Evolutionary conservation across 345 rosid species (phyloP), one percentile per base, ranked within the genome.

Genomic region (Populus pruinosa): DNA sequence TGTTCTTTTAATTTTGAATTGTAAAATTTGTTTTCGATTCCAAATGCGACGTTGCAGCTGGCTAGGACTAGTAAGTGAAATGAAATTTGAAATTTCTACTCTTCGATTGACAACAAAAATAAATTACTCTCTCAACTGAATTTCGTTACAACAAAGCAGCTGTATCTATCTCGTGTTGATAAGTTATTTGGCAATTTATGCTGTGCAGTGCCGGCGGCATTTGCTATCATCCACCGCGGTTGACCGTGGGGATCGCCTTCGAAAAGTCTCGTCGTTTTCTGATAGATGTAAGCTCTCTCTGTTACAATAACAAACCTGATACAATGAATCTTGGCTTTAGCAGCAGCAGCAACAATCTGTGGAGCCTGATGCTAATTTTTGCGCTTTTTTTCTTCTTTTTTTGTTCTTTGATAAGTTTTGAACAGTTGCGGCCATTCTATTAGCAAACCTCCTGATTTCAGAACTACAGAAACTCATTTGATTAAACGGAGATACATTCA

Each of bases 1-100:
- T 33, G 35, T 33, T 31, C 38, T 38, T n/a, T 71, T 17, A 5
- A 23, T 43, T 41, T 71, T n/a, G 73, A 25, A 64, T 55, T 55
- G 27, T 72, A 29, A 39, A 13, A 44, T 44, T 12, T 31, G 12
- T 41, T 17, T 5, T 12, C 23, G 7, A 3, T 49, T 36, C 69
- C 69, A 67, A 43, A 83, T 92, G 98, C 75, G 84, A 82, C 85
- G 89, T 83, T 84, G 84, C 80, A 78, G 82, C 73, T 88, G 85
- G 91, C 83, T 91, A 50, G 68, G 79, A 56, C 79, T 80, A 63
- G 94, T 91, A 76, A 84, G 90, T 82, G 16, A 23, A 13, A 55
- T 55, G 41, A 79, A 64, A 23, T 25, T 21, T 62, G 2, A 62
- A 59, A 25, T 64, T 75, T 50, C 56, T 17, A 31, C 1, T 0